Evolutionary conservation across 305 asterid genomes (phyloP), one percentile per base, ranked within the genome.

Genomic region (Monarda citriodora): DNA sequence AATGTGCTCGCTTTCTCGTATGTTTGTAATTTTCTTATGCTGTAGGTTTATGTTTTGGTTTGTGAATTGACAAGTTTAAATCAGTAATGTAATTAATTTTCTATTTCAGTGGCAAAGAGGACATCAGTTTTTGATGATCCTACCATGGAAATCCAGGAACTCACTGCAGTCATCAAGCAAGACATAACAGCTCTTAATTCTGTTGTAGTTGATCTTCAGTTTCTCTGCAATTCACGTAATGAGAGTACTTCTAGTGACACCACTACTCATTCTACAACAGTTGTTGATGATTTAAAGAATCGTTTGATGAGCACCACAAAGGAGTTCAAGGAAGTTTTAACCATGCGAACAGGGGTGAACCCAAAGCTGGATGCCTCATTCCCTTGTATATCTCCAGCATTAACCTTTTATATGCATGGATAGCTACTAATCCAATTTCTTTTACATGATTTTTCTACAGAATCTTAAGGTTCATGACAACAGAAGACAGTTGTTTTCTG

Each of bases 321-420:
- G 71, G 97, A 94, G 75, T 90, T 94, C 77, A 91, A 88, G 83
- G 97, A 90, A 26, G 96, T 94, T 56, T 83, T 94, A 66, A 90
- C 97, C 71, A 69, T 78, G 84, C 79, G 99, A 58, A 94, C 97
- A 48, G 96, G 90, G 97, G 97, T 94, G 71, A 74, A 59, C 63
- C 47, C 46, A 34, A 56, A n/a, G 14, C 22, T 52, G 17, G 47
- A 53, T 59, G 48, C 56, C 18, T n/a, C n/a, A n/a, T n/a, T n/a
- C n/a, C n/a, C n/a, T 34, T 25, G 38, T 63, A 25, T 31, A 47
- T 56, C 52, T 48, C 52, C 59, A 18, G 37, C 29, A 56, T 42
- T 47, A 3, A 42, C 65, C 42, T 56, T 32, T 23, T 63, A 46
- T 52, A 42, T 41, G 31, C 38, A 40, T 32, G 55, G 50, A 34